Base-by-base conservation (phyloP, 1,284 basidiomycete species). In the Cutaneotrichosporon dermatis region DNA sequence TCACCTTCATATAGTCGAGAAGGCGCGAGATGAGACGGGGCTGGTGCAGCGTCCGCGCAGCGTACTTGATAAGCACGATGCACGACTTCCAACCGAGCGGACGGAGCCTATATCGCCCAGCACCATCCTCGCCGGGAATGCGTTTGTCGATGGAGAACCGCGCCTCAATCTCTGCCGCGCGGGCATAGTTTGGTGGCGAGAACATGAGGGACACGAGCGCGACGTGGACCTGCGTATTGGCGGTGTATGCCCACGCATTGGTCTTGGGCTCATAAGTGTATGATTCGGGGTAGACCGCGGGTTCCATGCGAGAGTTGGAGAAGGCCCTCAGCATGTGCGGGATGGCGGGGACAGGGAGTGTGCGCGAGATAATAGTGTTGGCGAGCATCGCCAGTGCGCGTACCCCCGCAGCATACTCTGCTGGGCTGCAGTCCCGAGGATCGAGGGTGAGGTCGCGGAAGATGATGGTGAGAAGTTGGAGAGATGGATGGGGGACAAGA, bases 281-380 rank as follows among this genome's bases (percentile, higher is more conserved):
- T 5, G 50, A 53, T 33, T 69, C 70, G 7, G 78, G 76, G 57
- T 70, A 78, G 4, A 79, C 73, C 2, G 69, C 63, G 0, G 76
- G 76, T n/a, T 65, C 48, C 35, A 59, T 59, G 5, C 69, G 69
- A 1, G 74, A 68, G 9, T 58, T 34, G 13, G 67, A 61, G 45
- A 77, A 72, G 5, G 65, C 66, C 15, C 66, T 56, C 9, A 78
- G 62, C 2, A 79, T 63, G 1, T 55, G 46, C 3, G 71, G 66
- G 33, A 75, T 62, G 12, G 70, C 68, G 2, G 70, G 62, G 11
- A 76, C 69, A 4, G 78, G 78, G 0, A 78, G 63, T 3, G 78
- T 78, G 1, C 78, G 70, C 2, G 73, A 73, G 1, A 76, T 59
- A 1, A 79, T 69, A 1, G 77, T 75, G 61, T 77, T 78, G 43